Evolutionary conservation across 163 green algal genomes (phyloP).

Genomic region (Scenedesmus sp.): DNA sequence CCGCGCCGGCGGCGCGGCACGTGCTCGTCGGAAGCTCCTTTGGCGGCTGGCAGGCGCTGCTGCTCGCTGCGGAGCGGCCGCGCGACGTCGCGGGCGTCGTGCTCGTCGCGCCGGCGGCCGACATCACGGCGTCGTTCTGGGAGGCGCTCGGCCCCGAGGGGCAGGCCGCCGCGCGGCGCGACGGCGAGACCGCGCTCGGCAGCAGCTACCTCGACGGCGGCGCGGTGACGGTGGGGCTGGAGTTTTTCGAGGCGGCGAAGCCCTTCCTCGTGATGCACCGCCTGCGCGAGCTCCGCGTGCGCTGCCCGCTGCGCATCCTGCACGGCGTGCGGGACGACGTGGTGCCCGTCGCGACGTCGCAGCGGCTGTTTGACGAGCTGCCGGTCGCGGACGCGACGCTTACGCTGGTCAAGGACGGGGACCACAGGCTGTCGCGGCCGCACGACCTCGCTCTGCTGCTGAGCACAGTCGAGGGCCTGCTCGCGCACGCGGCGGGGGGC

Average conservation of each 20-base stretch:
- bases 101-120: constrained; percentile 24
- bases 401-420: constrained; percentile 28
- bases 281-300: constrained; percentile 11
- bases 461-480: not conserved
- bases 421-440: constrained; percentile 27
- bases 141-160: not conserved
- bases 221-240: constrained; percentile 7
- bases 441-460: constrained; percentile 24
- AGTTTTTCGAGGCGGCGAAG: constrained; percentile 18
- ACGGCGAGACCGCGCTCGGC: not conserved
- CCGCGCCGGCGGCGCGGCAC: constrained; percentile 4
- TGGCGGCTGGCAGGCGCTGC: constrained; percentile 37
- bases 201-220: constrained; percentile 24
- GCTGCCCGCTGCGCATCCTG: constrained; percentile 30
- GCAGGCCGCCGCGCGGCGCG: constrained; percentile 5
- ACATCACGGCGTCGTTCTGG: constrained; percentile 24
- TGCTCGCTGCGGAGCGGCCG: constrained; percentile 10
- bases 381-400: constrained; percentile 2
- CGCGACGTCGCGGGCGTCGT: constrained; percentile 24
- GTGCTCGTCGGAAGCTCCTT: constrained; percentile 30
- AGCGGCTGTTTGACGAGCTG: constrained; percentile 32
- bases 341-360: not conserved
- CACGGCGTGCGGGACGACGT: constrained; percentile 41
- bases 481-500: not conserved
- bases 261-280: constrained; percentile 15